Base-by-base conservation (phyloP, 352 stramenopile genomes). In the Peronosclerospora sorghi region DNA sequence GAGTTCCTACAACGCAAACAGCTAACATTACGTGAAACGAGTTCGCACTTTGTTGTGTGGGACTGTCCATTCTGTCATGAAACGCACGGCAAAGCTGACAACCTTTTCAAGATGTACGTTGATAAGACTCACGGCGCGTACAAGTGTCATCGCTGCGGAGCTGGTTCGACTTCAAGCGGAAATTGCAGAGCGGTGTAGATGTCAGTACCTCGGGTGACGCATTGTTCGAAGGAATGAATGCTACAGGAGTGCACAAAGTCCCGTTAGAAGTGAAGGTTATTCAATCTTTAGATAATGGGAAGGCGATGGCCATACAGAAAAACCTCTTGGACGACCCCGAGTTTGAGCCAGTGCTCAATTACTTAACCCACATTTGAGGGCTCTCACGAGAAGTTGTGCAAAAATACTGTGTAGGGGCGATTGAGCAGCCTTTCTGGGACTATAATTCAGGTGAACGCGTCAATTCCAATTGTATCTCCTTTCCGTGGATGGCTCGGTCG, bases 401-500 rank as follows among this genome's bases (percentile, higher is more conserved):
- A 23, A 95, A 93, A 53, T 96, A 96, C 58, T 81, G 77, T 40
- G 83, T 96, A 14, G 86, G 86, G 18, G 82, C 79, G 32, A 88
- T 90, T 39, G 68, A 93, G 44, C 84, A 95, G 65, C 74, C 78
- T 6, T 96, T 93, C 45, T 69, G 79, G 21, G 63, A 83, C 42
- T 57, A 76, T 9, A 51, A 68, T 17, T 37, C 28, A 8, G 70
- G 68, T 37, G 54, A 85, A 37, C 72, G 63, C 14, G 51, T 72
- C 20, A 64, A 67, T 21, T 57, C 53, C 32, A 72, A 87, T 49
- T 97, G 88, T 57, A 86, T 98, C 35, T 96, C 91, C 5, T 98
- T 98, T 73, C 94, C 94, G 41, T 98, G 90, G 92, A 95, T 98
- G 62, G 83, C 94, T 55, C 75, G 75, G 9, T 64, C 79, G 15